Conservation (phyloP, 352 stramenopile genomes). For the Stramenopiles sp. region DNA sequence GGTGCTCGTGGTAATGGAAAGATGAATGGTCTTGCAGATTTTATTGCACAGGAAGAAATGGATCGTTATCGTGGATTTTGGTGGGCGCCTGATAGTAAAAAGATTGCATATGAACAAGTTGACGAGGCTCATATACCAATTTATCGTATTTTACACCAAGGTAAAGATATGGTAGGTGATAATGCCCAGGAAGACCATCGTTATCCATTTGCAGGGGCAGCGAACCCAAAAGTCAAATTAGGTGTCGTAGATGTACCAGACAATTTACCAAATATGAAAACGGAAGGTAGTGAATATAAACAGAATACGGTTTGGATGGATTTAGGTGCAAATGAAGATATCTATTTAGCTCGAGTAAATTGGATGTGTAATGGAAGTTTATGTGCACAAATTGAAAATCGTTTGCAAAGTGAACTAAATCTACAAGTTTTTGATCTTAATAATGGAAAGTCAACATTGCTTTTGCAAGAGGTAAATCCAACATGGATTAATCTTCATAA, state of each 20-base stretch:
- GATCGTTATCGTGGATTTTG: conserved; percentile 86
- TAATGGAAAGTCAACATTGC: conserved; percentile 34
- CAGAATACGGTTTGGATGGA: conserved; percentile 44
- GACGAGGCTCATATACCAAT: conserved; percentile 75
- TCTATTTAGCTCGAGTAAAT: conserved; percentile 72
- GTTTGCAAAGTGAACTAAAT: conserved; percentile 42
- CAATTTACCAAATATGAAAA: conserved; percentile 11
- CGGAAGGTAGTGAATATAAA: too few species aligned
- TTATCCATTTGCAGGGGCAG: conserved; percentile 73
- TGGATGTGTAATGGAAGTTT: conserved; percentile 78
- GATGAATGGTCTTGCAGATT: conserved; percentile 84
- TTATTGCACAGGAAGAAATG: conserved; percentile 89
- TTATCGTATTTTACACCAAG: conserved; percentile 84
- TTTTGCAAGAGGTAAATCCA: conserved; percentile 63
- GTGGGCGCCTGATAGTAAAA: conserved; percentile 63
- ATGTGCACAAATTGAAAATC: conserved; percentile 60
- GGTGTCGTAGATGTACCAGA: conserved; percentile 37
- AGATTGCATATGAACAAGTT: conserved; percentile 59
- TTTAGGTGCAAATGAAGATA: conserved; percentile 34
- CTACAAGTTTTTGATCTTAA: conserved; percentile 47
- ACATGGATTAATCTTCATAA: conserved; percentile 88
- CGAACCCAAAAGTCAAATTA: conserved; percentile 63
- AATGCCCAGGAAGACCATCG: conserved; percentile 44
- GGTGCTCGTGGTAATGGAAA: conserved; percentile 37
- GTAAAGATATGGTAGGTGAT: conserved; percentile 36